These are phyloP conservation scores for Penicillium sp. DNA, from an alignment of 2,329 filamentous ascomycete species.

Conservation along the genomic window DNA sequence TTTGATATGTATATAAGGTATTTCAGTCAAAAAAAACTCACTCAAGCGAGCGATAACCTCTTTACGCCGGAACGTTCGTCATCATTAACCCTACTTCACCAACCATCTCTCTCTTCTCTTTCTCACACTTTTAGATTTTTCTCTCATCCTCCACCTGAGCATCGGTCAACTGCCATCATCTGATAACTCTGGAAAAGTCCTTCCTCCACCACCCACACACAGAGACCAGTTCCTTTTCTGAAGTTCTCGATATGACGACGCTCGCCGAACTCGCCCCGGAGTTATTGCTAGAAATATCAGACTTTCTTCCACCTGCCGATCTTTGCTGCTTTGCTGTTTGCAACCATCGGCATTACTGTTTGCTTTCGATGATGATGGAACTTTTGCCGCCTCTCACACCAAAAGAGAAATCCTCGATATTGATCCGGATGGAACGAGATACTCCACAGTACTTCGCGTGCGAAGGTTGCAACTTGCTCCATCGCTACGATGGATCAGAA, in stretches of 20 bases:
- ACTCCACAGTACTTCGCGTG: slow-evolving; percentile 15
- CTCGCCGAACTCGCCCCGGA: neutral
- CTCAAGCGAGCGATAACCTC: no score
- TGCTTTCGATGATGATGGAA: neutral
- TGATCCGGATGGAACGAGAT: slow-evolving; percentile 14
- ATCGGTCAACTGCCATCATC: no score
- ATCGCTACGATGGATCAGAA: slow-evolving; percentile 13
- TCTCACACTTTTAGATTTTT: neutral
- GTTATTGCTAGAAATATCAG: neutral
- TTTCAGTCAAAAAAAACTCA: no score
- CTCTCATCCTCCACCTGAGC: no score
- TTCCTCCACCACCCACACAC: neutral
- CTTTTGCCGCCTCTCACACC: neutral
- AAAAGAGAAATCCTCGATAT: slow-evolving; percentile 2
- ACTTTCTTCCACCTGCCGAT: neutral
- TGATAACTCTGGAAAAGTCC: neutral
- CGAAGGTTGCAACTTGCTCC: slow-evolving; percentile 9
- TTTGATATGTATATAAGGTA: neutral
- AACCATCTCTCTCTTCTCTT: neutral
- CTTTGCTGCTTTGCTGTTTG: neutral
- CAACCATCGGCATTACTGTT: neutral
- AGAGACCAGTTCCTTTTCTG: neutral
- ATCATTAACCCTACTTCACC: neutral
- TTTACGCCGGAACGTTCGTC: neutral
- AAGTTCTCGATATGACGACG: neutral